A percentile compares a stretch with the other conserved stretches of the same genome.
Evolutionary conservation across 371 early-diverging fungal species (phyloP).

Genomic region (Mucor plumbeus): DNA sequence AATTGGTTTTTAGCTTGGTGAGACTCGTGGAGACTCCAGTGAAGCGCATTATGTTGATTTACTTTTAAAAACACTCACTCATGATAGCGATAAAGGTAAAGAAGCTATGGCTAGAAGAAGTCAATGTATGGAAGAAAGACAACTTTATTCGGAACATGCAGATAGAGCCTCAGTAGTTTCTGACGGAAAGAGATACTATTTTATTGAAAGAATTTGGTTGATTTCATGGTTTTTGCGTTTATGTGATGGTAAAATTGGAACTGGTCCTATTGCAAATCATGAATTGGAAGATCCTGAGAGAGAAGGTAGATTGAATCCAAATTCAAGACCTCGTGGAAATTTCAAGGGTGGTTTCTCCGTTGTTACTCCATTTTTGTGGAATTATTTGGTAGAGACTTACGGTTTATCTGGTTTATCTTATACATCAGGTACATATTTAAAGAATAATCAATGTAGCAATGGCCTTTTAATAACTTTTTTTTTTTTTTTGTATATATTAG

Average conservation of each 20-base stretch:
- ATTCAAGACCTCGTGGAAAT: slow-evolving; percentile 44
- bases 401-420: slow-evolving; percentile 39
- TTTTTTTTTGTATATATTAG: no score
- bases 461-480: not conserved
- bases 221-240: slow-evolving; percentile 52
- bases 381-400: slow-evolving; percentile 47
- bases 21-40: slow-evolving; percentile 48
- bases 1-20: slow-evolving; percentile 37
- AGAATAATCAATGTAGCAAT: not conserved
- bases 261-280: slow-evolving; percentile 39
- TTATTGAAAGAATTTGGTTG: slow-evolving; percentile 51
- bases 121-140: slow-evolving; percentile 47
- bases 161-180: slow-evolving; percentile 36
- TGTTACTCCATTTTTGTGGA: slow-evolving; percentile 47
- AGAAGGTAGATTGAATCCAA: slow-evolving; percentile 31
- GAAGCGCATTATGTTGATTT: slow-evolving; percentile 48
- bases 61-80: slow-evolving; percentile 38
- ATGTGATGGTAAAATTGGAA: slow-evolving; percentile 52
- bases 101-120: slow-evolving; percentile 34
- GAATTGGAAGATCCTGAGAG: slow-evolving; percentile 37
- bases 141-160: slow-evolving; percentile 36
- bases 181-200: slow-evolving; percentile 32
- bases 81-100: slow-evolving; percentile 42
- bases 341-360: slow-evolving; percentile 48
- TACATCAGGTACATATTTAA: slow-evolving; percentile 36